These are phyloP conservation scores for Crithidia brevicula DNA, from an alignment of 208 protist genomes.

Conservation along the genomic window DNA sequence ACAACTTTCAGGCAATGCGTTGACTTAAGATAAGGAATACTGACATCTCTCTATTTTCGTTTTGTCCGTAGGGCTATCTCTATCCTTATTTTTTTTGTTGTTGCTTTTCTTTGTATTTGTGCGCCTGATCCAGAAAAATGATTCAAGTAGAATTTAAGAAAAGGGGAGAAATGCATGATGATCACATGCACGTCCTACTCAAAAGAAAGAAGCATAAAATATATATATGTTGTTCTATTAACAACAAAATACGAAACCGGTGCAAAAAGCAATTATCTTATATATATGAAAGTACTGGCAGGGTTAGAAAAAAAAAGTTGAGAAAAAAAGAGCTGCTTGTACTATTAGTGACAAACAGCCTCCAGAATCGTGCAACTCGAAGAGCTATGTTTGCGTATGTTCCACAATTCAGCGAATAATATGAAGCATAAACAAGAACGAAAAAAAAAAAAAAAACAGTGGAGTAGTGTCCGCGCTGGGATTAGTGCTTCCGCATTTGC, in stretches of 20 bases:
- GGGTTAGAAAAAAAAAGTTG: background rate
- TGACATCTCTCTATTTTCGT: no score
- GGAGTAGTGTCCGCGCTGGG: background rate
- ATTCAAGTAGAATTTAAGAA: background rate
- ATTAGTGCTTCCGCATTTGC: constrained; percentile 7
- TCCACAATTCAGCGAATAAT: background rate
- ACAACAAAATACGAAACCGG: background rate
- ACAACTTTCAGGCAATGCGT: no score
- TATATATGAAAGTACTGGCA: background rate
- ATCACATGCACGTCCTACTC: background rate
- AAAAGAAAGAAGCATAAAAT: background rate
- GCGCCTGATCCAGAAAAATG: no score
- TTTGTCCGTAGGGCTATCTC: no score
- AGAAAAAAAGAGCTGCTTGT: background rate
- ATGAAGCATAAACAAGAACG: background rate
- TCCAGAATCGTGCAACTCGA: no score
- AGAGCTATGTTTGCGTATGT: no score
- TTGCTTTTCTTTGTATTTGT: no score
- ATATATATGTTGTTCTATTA: no score
- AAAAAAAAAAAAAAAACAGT: background rate
- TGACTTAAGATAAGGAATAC: no score
- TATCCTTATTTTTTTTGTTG: no score
- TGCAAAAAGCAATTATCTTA: no score
- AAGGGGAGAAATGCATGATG: background rate
- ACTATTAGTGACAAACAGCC: no score